These are phyloP conservation scores for Zea luxurians DNA, from an alignment of 176 grass and related monocot genomes.

Conservation along the genomic window DNA sequence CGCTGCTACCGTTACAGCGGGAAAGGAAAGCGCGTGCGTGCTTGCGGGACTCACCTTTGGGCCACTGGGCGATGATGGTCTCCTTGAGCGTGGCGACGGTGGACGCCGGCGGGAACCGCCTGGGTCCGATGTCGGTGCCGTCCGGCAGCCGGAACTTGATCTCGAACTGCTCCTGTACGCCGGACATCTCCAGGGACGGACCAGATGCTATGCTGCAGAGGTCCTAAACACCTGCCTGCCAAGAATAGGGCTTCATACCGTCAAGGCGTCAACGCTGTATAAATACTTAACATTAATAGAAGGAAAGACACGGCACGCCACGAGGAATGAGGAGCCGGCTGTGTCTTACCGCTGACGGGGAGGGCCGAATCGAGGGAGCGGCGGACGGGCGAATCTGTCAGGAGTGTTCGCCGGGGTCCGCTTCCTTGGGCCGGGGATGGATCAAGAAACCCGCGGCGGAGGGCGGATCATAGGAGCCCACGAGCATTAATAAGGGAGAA, in stretches of 20 bases:
- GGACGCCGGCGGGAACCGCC: constrained; percentile 59
- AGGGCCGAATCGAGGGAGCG: neutral
- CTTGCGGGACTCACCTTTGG: constrained; percentile 51
- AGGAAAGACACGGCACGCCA: neutral
- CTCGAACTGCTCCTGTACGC: constrained; percentile 65
- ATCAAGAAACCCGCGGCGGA: constrained; percentile 40
- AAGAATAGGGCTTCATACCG: neutral
- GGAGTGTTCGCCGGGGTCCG: constrained; percentile 7
- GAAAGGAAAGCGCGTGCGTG: neutral
- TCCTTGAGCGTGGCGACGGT: constrained; percentile 81
- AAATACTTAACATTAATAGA: neutral
- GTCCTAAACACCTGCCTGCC: neutral
- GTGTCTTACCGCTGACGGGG: constrained; percentile 12
- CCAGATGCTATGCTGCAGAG: neutral
- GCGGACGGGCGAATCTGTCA: constrained; percentile 14
- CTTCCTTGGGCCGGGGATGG: constrained; percentile 5
- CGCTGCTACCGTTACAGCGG: neutral
- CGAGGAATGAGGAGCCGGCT: neutral
- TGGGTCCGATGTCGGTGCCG: constrained; percentile 79
- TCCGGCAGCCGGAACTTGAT: constrained; percentile 83
- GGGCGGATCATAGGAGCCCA: constrained; percentile 19
- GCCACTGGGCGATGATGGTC: constrained; percentile 79
- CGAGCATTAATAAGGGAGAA: constrained; percentile 5
- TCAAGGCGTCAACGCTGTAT: neutral
- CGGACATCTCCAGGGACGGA: constrained; percentile 34